Conservation (phyloP, 768 basidiomycete species). For the Pilatotrama ljubarskyi region DNA sequence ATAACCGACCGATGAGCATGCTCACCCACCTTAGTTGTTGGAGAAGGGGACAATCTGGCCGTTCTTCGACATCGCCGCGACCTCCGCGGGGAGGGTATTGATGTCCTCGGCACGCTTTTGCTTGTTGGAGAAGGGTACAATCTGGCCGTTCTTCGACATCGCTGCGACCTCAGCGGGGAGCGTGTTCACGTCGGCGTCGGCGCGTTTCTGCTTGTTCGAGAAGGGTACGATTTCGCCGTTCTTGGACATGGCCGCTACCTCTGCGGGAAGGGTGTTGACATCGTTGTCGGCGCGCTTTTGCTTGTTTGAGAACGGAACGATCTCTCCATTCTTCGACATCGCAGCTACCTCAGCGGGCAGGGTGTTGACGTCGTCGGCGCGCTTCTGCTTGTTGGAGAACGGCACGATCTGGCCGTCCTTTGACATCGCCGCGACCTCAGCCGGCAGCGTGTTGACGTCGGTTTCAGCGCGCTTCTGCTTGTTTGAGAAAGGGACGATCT, state of each 20-base stretch:
- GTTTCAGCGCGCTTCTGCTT: slow-evolving; percentile 22
- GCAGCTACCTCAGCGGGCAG: slow-evolving; percentile 30
- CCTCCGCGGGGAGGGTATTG: slow-evolving; percentile 36
- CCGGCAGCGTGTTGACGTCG: slow-evolving; percentile 32
- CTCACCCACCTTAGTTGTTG: slow-evolving; percentile 12
- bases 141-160: slow-evolving; percentile 26
- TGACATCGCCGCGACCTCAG: slow-evolving; percentile 37
- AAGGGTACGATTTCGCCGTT: slow-evolving; percentile 35
- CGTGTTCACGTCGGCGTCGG: slow-evolving; percentile 22
- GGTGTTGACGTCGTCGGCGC: slow-evolving; percentile 25
- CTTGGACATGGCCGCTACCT: slow-evolving; percentile 33
- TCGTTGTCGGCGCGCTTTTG: slow-evolving; percentile 24
- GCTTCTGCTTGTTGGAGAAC: slow-evolving; percentile 28
- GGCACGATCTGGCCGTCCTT: slow-evolving; percentile 34
- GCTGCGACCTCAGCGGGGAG: slow-evolving; percentile 37
- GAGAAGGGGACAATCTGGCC: slow-evolving; percentile 36
- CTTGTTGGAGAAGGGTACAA: slow-evolving; percentile 18
- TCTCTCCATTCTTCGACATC: slow-evolving; percentile 21
- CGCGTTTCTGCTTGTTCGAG: slow-evolving; percentile 22
- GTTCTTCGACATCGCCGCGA: slow-evolving; percentile 35
- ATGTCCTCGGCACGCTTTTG: slow-evolving; percentile 21
- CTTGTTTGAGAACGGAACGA: slow-evolving; percentile 16
- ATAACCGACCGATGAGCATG: too few relatives aligned
- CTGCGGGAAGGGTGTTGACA: slow-evolving; percentile 35
- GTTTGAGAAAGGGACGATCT: slow-evolving; percentile 31